A percentile compares a stretch with the other conserved stretches of the same genome.
phyloP scores from a whole-genome alignment of 805 yeast genomes.

The Metschnikowia gelsemii region DNA sequence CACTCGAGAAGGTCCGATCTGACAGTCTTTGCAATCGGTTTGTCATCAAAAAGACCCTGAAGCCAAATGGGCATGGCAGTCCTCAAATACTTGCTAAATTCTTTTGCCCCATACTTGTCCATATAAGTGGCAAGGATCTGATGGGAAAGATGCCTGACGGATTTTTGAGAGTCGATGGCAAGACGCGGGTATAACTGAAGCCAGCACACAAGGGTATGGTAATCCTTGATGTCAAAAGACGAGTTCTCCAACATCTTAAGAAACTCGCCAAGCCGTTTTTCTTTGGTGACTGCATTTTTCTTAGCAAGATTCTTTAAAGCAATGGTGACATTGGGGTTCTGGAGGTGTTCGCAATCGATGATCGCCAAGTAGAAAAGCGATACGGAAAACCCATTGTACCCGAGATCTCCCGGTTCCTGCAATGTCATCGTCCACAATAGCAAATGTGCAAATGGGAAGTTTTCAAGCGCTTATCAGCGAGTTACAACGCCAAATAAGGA shows the following conservation, averaged over 20 bases:
- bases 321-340: slow-evolving; percentile 52
- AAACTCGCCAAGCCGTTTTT: slow-evolving; percentile 65
- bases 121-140: slow-evolving; percentile 54
- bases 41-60: slow-evolving; percentile 73
- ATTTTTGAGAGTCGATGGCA: slow-evolving; percentile 66
- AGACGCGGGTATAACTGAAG: slow-evolving; percentile 80
- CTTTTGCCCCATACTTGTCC: slow-evolving; percentile 52
- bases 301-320: slow-evolving; percentile 76
- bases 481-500: no score
- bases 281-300: slow-evolving; percentile 81
- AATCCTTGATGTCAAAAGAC: slow-evolving; percentile 39
- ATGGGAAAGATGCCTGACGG: slow-evolving; percentile 62
- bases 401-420: slow-evolving; percentile 19
- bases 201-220: slow-evolving; percentile 61
- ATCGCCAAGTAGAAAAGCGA: slow-evolving; percentile 73
- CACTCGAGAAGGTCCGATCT: slow-evolving; percentile 46
- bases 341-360: slow-evolving; percentile 51
- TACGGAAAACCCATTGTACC: slow-evolving; percentile 22
- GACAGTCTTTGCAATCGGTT: slow-evolving; percentile 54
- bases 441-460: slow-evolving; percentile 7
- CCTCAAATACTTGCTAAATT: slow-evolving; percentile 62
- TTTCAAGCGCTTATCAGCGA: no score
- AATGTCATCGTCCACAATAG: slow-evolving; percentile 7
- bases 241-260: slow-evolving; percentile 33
- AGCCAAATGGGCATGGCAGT: slow-evolving; percentile 75